Base-by-base conservation (phyloP, 352 stramenopile species). In the Phytopythium chamaehyphon region DNA sequence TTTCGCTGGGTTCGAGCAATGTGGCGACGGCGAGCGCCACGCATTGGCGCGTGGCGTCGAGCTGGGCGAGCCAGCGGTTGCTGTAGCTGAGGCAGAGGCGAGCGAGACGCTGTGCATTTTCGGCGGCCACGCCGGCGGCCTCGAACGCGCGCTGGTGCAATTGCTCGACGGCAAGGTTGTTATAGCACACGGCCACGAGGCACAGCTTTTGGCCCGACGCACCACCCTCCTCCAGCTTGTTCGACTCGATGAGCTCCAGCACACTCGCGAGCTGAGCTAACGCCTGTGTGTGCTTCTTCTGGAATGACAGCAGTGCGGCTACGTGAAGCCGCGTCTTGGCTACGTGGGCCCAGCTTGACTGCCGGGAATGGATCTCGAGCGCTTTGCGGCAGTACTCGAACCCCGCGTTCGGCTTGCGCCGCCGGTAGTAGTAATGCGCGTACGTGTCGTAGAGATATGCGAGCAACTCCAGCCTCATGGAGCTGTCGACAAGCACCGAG, bases 131-230 rank as follows among this genome's bases (percentile, higher is more conserved):
- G 49, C 59, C 77, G 14, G 82, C 85, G 8, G 88, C 83, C 43
- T 94, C 88, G 44, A 95, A 81, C 22, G 86, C 73, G n/a, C 85
- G 69, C 35, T 93, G 54, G 36, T 93, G 77, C 1, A 97, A 69
- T 55, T 97, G 87, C 62, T 97, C 87, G 15, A 97, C 82, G 1
- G 90, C 88, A 35, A 98, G 61, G 48, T 98, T 98, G 62, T 97
- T 95, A 65, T 97, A 97, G 58, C 73, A 88, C 19, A 97, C 83
- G 10, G 87, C 80, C 0, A 91, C 81, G 14, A 97, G 57, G 48
- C 90, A 96, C 14, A 98, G 74, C 56, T 96, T 94, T 49, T 97
- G 88, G 3, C 87, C 82, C 8, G 77, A 93, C 8, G 73, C 81
- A 18, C 68, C 61, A 26, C 66, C 63, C 18, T 86, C 74, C 39